Percentiles rank a stretch among this genome's conserved stretches.
phyloP scores from a whole-genome alignment of 441 rosid species.

The Sinapis alba region DNA sequence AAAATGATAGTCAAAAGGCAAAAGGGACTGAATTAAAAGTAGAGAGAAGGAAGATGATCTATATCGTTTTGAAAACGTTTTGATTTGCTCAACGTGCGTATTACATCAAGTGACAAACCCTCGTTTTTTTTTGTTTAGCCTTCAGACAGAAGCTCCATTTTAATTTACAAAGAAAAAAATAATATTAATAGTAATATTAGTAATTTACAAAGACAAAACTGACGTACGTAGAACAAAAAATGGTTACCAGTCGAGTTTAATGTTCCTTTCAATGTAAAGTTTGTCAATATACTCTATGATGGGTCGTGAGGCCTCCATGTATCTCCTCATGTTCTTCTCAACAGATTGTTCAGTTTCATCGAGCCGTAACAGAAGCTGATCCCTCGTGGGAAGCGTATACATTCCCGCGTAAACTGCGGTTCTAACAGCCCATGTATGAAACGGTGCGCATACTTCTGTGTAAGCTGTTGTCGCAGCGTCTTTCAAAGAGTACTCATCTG shows the following conservation, averaged over 20 bases:
- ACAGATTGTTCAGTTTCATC: conserved; percentile 80
- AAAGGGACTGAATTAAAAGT: not conserved
- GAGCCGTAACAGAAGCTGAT: conserved; percentile 76
- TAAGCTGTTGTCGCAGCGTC: conserved; percentile 91
- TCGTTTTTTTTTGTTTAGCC: not conserved
- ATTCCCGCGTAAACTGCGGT: conserved; percentile 95
- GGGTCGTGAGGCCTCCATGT: conserved; percentile 63
- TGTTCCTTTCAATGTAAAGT: conserved; percentile 73
- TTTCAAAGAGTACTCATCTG: conserved; percentile 64
- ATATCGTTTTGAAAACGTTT: conserved; percentile 7
- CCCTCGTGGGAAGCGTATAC: conserved; percentile 87
- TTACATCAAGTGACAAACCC: not conserved
- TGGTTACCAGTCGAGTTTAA: conserved; percentile 80
- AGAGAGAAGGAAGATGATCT: not conserved
- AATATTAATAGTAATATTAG: not conserved
- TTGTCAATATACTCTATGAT: conserved; percentile 75
- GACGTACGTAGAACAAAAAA: conserved; percentile 4
- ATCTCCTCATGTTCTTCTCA: conserved; percentile 83
- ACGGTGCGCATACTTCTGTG: conserved; percentile 86
- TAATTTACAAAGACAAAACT: conserved; percentile 15
- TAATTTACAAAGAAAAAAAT: not conserved
- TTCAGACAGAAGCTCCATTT: conserved; percentile 13
- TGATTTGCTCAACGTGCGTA: not conserved
- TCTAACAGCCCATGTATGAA: conserved; percentile 84
- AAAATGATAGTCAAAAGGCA: not conserved